These are phyloP conservation scores for Clonostachys solani DNA, from an alignment of 2,329 filamentous ascomycete genomes.

Conservation along the genomic window DNA sequence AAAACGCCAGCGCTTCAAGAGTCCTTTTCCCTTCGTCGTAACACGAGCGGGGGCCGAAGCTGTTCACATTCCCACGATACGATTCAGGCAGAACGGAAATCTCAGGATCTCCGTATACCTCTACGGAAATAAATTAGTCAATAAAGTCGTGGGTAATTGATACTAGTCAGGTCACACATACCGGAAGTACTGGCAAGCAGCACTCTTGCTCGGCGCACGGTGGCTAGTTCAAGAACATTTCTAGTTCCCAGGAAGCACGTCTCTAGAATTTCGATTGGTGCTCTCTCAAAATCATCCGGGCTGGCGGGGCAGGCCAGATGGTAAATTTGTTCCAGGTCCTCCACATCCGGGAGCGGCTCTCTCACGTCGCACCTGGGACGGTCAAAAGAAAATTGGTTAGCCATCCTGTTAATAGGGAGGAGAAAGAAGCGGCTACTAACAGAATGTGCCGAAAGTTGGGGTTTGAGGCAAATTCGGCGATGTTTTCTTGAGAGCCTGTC, in stretches of 20 bases:
- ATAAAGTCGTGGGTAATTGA: not conserved
- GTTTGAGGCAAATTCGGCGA: conserved; percentile 1
- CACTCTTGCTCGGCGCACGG: conserved; percentile 3
- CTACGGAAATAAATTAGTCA: not conserved
- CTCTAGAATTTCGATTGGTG: conserved; percentile 6
- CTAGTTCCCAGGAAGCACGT: conserved; percentile 7
- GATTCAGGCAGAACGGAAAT: conserved; percentile 8
- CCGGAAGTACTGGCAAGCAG: conserved; percentile 7
- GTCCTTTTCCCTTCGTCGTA: conserved; percentile 36
- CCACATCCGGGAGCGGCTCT: conserved; percentile 2
- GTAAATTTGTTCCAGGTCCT: conserved; percentile 5
- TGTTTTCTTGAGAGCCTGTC: conserved; percentile 5
- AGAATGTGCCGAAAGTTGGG: conserved; percentile 1
- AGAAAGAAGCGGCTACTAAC: not conserved
- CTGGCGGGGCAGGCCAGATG: conserved; percentile 8
- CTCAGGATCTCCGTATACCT: conserved; percentile 5
- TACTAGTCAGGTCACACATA: not conserved
- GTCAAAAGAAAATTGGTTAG: not conserved
- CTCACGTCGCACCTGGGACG: conserved; percentile 4
- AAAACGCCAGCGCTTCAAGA: conserved; percentile 27
- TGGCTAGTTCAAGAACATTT: conserved; percentile 5
- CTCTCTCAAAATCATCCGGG: conserved; percentile 6
- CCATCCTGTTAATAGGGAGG: not conserved
- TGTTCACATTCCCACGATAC: conserved; percentile 34
- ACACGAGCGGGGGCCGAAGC: conserved; percentile 30